Conservation (phyloP, 371 early-diverging fungal species). For the Dichotomocladium elegans region DNA sequence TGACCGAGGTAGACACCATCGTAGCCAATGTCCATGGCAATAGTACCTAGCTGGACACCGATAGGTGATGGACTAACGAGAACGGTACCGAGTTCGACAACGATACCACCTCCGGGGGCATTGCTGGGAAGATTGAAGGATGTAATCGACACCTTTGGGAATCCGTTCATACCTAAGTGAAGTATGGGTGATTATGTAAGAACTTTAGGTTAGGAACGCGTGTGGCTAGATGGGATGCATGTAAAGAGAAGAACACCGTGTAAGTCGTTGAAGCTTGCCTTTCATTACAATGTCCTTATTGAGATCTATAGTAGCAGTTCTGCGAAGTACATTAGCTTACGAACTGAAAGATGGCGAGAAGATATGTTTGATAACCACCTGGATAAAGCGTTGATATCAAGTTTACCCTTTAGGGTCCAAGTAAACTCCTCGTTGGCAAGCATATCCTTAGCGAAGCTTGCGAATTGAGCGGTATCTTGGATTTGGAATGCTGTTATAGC, state of each 20-base stretch:
- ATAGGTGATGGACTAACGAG: constrained; percentile 52
- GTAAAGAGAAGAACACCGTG: too few species aligned
- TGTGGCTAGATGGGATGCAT: too few species aligned
- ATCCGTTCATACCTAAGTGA: constrained; percentile 48
- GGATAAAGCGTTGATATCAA: constrained; percentile 55
- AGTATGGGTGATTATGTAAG: neutral
- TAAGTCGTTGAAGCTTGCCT: constrained; percentile 11
- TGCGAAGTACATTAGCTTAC: constrained; percentile 7
- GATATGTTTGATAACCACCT: constrained; percentile 22
- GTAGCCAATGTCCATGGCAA: constrained; percentile 39
- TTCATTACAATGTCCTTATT: constrained; percentile 21
- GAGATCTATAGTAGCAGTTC: constrained; percentile 40
- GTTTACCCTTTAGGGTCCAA: constrained; percentile 56
- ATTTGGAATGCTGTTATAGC: constrained; percentile 46
- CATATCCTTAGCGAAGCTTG: constrained; percentile 52
- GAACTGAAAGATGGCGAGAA: neutral
- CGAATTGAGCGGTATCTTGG: constrained; percentile 41
- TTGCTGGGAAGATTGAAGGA: constrained; percentile 51
- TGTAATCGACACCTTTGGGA: constrained; percentile 45
- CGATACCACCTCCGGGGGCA: constrained; percentile 50
- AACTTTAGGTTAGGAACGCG: neutral
- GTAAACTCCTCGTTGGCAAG: constrained; percentile 44
- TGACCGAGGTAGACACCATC: constrained; percentile 42
- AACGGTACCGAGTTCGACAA: constrained; percentile 44
- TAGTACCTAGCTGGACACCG: constrained; percentile 49